These are phyloP conservation scores for Lathyrus aphaca DNA, from an alignment of 306 rosid species.

Conservation along the genomic window DNA sequence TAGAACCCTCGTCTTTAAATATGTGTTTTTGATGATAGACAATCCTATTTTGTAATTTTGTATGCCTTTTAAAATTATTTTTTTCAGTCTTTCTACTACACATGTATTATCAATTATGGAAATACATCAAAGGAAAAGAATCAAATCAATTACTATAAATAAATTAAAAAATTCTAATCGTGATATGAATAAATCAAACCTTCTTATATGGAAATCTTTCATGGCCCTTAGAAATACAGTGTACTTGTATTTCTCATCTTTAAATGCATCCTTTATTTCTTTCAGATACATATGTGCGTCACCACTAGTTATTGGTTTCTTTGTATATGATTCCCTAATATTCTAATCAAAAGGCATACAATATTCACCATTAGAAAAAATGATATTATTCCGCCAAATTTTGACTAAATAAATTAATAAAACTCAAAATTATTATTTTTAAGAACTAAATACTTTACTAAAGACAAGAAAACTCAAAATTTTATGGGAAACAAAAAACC, in stretches of 20 bases:
- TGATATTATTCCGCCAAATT: not conserved
- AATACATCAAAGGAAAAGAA: constrained; percentile 37
- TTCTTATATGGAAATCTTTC: not conserved
- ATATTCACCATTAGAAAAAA: not conserved
- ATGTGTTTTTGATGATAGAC: too few species aligned
- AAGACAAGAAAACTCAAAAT: too few species aligned
- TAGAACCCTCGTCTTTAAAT: too few species aligned
- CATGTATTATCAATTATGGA: constrained; percentile 83
- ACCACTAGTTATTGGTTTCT: not conserved
- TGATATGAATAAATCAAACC: not conserved
- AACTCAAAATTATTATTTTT: too few species aligned
- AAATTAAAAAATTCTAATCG: constrained; percentile 5
- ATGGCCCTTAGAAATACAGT: not conserved
- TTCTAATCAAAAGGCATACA: too few species aligned
- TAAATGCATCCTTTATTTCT: not conserved
- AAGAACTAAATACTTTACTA: too few species aligned
- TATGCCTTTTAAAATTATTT: constrained; percentile 82
- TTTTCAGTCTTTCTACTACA: constrained; percentile 85
- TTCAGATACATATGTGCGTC: not conserved
- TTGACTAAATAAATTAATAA: not conserved
- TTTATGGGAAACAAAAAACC: too few species aligned
- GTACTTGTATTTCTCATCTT: not conserved
- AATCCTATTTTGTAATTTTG: constrained; percentile 36
- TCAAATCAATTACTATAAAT: constrained; percentile 29
- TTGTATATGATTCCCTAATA: not conserved